Percentiles rank a stretch among this genome's conserved stretches.
Conservation (phyloP, 192 early-diverging fungal genomes). For the Coemansia pectinata region DNA sequence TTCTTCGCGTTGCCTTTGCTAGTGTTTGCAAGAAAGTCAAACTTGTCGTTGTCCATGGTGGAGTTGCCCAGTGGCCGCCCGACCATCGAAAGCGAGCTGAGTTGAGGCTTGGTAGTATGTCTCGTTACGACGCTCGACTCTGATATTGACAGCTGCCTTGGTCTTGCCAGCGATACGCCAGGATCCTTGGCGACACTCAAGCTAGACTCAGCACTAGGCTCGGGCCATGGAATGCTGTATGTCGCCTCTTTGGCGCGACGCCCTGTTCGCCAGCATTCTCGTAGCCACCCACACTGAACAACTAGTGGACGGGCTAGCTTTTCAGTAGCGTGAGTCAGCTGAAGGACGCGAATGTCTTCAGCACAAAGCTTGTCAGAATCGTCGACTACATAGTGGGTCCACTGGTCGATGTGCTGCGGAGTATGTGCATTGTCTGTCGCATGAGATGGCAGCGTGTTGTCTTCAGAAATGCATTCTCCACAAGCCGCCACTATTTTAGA, state of each 20-base stretch:
- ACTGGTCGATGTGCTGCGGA: neutral
- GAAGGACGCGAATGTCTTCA: conserved; percentile 6
- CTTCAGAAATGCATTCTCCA: conserved; percentile 18
- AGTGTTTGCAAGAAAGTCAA: neutral
- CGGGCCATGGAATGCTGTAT: conserved; percentile 14
- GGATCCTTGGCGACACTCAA: no score
- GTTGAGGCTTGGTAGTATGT: neutral
- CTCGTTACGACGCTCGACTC: neutral
- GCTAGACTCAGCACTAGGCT: neutral
- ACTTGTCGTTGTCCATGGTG: conserved; percentile 10
- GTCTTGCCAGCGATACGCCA: neutral
- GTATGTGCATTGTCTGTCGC: neutral
- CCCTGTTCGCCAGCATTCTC: conserved; percentile 25
- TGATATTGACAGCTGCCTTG: neutral
- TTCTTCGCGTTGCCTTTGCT: neutral
- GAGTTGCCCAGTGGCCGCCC: conserved; percentile 14
- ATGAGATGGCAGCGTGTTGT: neutral
- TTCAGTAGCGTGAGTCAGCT: neutral
- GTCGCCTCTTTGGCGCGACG: conserved; percentile 4
- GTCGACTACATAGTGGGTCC: conserved; percentile 36
- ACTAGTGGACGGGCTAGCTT: neutral
- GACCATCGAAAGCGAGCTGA: neutral
- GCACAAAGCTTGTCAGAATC: conserved; percentile 24
- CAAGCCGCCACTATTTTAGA: conserved; percentile 15
- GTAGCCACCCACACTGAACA: conserved; percentile 20